phyloP scores from a whole-genome alignment of 2,329 filamentous ascomycete genomes.

The Ceratocystis cacaofunesta region DNA sequence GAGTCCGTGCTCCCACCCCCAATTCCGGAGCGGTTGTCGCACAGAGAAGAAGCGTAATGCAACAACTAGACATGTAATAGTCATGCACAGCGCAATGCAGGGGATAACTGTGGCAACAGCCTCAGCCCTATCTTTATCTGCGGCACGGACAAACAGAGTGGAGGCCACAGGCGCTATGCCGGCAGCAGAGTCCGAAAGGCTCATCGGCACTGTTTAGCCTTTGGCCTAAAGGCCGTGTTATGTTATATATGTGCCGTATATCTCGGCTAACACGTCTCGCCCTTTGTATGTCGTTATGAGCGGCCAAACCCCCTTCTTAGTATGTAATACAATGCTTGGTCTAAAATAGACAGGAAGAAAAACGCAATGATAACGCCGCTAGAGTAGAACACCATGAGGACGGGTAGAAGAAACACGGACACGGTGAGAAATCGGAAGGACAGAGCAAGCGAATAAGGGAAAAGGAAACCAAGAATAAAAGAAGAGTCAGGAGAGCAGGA shows the following conservation, averaged over 20 bases:
- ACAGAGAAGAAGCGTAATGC: slow-evolving; percentile 25
- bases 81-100: slow-evolving; percentile 17
- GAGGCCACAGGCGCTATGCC: neutral
- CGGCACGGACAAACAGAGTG: neutral
- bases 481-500: neutral
- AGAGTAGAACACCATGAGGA: slow-evolving; percentile 1
- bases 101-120: slow-evolving; percentile 17
- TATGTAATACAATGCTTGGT: slow-evolving; percentile 4
- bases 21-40: slow-evolving; percentile 23
- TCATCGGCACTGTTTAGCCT: neutral
- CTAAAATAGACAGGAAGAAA: neutral
- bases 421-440: neutral
- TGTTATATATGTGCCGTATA: no score
- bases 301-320: neutral
- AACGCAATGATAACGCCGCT: neutral
- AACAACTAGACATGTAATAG: slow-evolving; percentile 23
- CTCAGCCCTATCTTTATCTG: slow-evolving; percentile 11
- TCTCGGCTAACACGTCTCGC: no score
- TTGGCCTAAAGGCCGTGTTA: no score
- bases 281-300: neutral
- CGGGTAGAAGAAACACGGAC: neutral
- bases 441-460: neutral
- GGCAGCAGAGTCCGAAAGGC: neutral
- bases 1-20: slow-evolving; percentile 25
- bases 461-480: neutral